A percentile compares a stretch with the other conserved stretches of the same genome.
These are phyloP conservation scores for Acorus calamus DNA, from an alignment of 106 monocot species.

Conservation along the genomic window DNA sequence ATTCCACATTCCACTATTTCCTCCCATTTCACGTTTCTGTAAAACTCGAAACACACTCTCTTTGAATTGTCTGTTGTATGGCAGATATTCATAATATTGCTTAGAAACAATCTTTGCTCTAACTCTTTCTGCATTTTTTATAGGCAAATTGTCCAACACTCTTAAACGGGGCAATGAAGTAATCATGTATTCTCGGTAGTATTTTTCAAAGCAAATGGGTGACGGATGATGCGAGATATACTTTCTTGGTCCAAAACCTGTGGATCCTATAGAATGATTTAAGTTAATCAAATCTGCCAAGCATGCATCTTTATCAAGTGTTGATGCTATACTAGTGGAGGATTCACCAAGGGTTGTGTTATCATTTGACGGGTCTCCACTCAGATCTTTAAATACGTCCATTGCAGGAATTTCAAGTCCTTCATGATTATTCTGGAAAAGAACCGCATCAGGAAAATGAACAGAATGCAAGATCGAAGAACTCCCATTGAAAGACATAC, in stretches of 20 bases:
- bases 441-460: constrained; percentile 5
- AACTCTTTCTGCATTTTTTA: constrained; percentile 16
- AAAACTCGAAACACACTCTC: constrained; percentile 31
- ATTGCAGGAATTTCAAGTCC: constrained; percentile 1
- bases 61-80: constrained; percentile 25
- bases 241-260: constrained; percentile 6
- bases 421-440: constrained; percentile 3
- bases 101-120: constrained; percentile 14
- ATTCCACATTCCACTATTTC: not conserved
- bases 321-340: not conserved
- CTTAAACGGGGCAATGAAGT: constrained; percentile 21
- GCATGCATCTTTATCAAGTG: constrained; percentile 5
- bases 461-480: not conserved
- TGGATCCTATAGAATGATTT: not conserved
- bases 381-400: constrained; percentile 4
- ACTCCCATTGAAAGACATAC: not conserved
- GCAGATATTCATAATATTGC: constrained; percentile 30
- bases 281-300: constrained; percentile 1
- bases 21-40: constrained; percentile 26
- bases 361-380: not conserved
- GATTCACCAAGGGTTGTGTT: constrained; percentile 3
- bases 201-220: constrained; percentile 40
- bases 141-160: constrained; percentile 35
- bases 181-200: constrained; percentile 42
- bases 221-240: constrained; percentile 29